These are phyloP conservation scores for Phytophthora colocasiae DNA, from an alignment of 352 stramenopile genomes.

Conservation along the genomic window DNA sequence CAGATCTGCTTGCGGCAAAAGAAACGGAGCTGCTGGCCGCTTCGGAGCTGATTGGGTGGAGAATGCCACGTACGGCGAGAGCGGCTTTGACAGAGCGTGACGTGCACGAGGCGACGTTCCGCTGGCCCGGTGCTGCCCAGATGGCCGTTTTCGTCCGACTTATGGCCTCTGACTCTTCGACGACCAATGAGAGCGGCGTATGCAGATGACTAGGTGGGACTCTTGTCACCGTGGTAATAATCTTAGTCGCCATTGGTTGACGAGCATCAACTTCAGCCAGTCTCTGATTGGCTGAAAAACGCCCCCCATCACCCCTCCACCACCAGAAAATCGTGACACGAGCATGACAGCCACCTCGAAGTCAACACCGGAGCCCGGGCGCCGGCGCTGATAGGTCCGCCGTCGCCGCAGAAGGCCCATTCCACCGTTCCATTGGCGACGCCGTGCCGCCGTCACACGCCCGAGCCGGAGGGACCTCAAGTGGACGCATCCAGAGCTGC, in stretches of 20 bases:
- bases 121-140: slow-evolving; percentile 4
- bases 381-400: slow-evolving; percentile 25
- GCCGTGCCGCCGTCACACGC: slow-evolving; percentile 21
- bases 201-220: slow-evolving; percentile 25
- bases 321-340: slow-evolving; percentile 23
- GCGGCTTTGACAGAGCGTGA: slow-evolving; percentile 20
- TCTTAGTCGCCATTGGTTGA: slow-evolving; percentile 23
- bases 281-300: slow-evolving; percentile 23
- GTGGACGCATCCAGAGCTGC: neutral
- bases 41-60: slow-evolving; percentile 30
- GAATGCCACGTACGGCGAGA: slow-evolving; percentile 39
- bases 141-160: neutral
- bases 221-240: slow-evolving; percentile 35
- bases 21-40: slow-evolving; percentile 10
- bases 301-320: slow-evolving; percentile 20
- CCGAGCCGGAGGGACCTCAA: slow-evolving; percentile 24
- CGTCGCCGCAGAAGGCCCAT: slow-evolving; percentile 14
- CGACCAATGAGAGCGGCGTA: slow-evolving; percentile 31
- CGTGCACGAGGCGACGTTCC: slow-evolving; percentile 19
- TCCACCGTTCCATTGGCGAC: slow-evolving; percentile 16
- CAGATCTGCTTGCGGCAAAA: slow-evolving; percentile 25
- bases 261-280: neutral
- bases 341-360: neutral
- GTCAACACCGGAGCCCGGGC: slow-evolving; percentile 9
- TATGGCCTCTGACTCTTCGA: neutral